Base-by-base conservation (phyloP, 306 rosid species). In the Urtica urens region DNA sequence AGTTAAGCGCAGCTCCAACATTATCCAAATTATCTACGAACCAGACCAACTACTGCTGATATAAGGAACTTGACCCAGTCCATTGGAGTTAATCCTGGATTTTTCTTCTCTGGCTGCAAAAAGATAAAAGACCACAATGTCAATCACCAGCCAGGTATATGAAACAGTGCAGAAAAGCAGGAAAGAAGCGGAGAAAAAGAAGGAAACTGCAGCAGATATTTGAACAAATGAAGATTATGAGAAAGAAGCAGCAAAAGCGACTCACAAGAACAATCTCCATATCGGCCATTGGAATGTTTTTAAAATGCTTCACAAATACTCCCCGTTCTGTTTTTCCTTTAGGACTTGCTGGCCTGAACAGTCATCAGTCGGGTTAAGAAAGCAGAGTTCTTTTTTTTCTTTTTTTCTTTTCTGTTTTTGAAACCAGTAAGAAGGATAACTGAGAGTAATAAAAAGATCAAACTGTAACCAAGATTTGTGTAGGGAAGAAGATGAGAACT, bases 31-130 rank as follows among this genome's bases (percentile, higher is more conserved):
- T 7, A 31, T 0, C 13, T 49, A 69, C 99, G 68, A 30, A 85
- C 99, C 93, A 90, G 72, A 38, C 99, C 99, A 71, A 90, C 94
- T 41, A 77, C 34, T 58, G 95, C 94, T 62, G 99, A 85, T 34
- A 51, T 78, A 55, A 90, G 72, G 76, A 90, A 85, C 57, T 66
- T 85, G 67, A 82, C 93, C 99, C 99, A 90, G 65, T 90, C 99
- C 95, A 79, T 90, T 66, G 99, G 99, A 67, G 94, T 90, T 67
- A 90, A 78, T 71, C 95, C 99, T 15, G 99, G 95, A 69, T 67
- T 90, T 80, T 77, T 79, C 87, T 85, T 90, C 60, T 85, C 99
- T 13, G 99, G 99, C 99, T 90, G 87, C 50, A 60, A 51, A 51
- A 18, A 24, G 57, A 58, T 40, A 67, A 57, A 60, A 23, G 62